Evolutionary conservation across 768 basidiomycete genomes (phyloP), one percentile per base, ranked within the genome.

Genomic region (Gloeopeniophorella convolvens): DNA sequence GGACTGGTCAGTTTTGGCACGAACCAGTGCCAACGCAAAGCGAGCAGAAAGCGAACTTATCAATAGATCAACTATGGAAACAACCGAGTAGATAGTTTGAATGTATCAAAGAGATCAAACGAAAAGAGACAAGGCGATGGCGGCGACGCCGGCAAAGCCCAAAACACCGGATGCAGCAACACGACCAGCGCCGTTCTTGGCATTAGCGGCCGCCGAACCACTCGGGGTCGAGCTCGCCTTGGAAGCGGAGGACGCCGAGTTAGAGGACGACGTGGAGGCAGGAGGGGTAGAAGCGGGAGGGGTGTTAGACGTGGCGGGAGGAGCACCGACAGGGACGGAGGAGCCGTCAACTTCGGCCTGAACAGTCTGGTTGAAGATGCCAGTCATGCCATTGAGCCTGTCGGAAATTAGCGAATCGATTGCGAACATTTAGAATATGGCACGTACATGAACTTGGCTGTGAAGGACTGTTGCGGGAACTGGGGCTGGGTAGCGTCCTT

Each of bases 391-490:
- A n/a, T 66, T 58, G 62, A 92, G 56, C 7, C 85, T 89, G 55
- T 39, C 45, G 20, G 21, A 36, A 32, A n/a, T n/a, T 20, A 21
- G 13, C 31, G 46, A 15, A 49, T 9, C 4, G 1, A 11, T 35
- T 48, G 21, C 23, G 8, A 13, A 32, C 18, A n/a, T 21, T 15
- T 11, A 26, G 40, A 37, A 15, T 16, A 39, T 21, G 18, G 2
- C 5, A 68, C 82, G 56, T 61, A 90, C 89, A 70, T 70, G 72
- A 89, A 92, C 59, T 77, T 78, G 56, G 89, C 76, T 6, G 88
- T 89, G 73, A 90, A 94, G 0, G 87, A 80, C 55, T 83, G 69
- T 37, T 74, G 77, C 3, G 75, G 76, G 68, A 70, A 85, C 47
- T 76, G 69, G 12, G 82, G 67, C 48, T 75, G 63, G 2, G 62